Evolutionary conservation across 495 filamentous ascomycete species (phyloP).

Genomic region (Copromyces sp.): DNA sequence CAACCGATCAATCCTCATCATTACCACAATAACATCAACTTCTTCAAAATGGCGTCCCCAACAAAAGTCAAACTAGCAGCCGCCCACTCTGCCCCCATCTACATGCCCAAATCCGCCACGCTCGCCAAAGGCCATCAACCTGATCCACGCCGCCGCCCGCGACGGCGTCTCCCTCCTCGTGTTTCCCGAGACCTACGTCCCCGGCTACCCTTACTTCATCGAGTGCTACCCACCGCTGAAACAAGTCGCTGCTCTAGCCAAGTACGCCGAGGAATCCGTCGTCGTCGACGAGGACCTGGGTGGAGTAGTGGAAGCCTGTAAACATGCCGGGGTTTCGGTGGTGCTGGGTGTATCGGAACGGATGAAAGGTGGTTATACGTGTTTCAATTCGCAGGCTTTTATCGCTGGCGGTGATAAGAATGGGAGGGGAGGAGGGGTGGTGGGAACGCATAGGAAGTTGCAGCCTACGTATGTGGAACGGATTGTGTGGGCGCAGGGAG

Average conservation of each 20-base stretch:
- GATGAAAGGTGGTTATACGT: constrained; percentile 23
- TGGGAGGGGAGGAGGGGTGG: constrained; percentile 18
- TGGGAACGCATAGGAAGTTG: constrained; percentile 38
- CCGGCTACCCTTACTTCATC: constrained; percentile 27
- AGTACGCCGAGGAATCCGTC: constrained; percentile 26
- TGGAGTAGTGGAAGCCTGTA: constrained; percentile 26
- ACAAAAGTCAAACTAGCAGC: constrained; percentile 25
- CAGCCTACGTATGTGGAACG: constrained; percentile 40
- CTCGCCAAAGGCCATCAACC: constrained; percentile 18
- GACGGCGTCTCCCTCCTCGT: constrained; percentile 22
- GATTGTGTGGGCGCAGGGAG: constrained; percentile 35
- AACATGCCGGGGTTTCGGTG: constrained; percentile 18
- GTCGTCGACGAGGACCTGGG: constrained; percentile 23
- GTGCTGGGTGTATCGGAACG: constrained; percentile 31
- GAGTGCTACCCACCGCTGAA: constrained; percentile 23
- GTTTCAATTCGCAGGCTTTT: constrained; percentile 36
- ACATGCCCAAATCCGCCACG: constrained; percentile 26
- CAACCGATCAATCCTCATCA: neutral
- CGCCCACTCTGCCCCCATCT: constrained; percentile 26
- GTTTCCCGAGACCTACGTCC: constrained; percentile 29
- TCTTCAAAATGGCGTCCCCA: neutral
- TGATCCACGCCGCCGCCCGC: constrained; percentile 19
- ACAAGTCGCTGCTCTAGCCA: constrained; percentile 15
- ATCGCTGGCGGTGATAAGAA: constrained; percentile 16
- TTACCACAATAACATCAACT: neutral